Base-by-base conservation (phyloP, 2,329 filamentous ascomycete genomes). In the Cladophialophora psammophila region DNA sequence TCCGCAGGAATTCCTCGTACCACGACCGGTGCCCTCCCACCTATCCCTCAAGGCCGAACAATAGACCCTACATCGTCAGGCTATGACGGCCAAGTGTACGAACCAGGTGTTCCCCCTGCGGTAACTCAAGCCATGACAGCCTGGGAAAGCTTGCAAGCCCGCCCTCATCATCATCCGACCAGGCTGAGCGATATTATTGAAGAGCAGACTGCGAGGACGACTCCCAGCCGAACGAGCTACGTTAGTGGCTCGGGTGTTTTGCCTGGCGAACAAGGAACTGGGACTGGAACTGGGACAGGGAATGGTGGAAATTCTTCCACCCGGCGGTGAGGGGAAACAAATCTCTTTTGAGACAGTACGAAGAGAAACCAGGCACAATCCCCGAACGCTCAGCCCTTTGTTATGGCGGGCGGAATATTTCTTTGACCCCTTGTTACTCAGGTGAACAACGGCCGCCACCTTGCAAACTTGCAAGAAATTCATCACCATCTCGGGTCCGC, bases 111-210 rank as follows among this genome's bases (percentile, higher is more conserved):
- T 13, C 63, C 62, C 13, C 64, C 66, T 4, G 61, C 57, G 20
- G 60, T 65, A 15, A 63, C 65, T n/a, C 59, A 64, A 56, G 60
- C 66, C 7, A 86, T 87, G 1, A 85, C 88, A 2, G 89, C 87
- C 15, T 96, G 92, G 92, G 91, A 95, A 70, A 80, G 81, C n/a
- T 82, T 92, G 69, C 89, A 90, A 31, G 86, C 89, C 5, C 77
- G 83, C 64, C 45, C 34, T n/a, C 93, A 96, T 78, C 92, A 95
- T 72, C 93, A 97, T 79, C 93, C 93, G 0, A 96, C 93, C 8
- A 84, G 94, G 64, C 82, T 97, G 69, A 96, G 93, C 77, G 93
- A 96, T 79, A 93, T 97, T 34, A 85, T 95, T 35, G 91, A 93
- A 75, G 92, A 96, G 79, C 85, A 88, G 59, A 92, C 91, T 63